Evolutionary conservation across 2,329 filamentous ascomycete species (phyloP), one percentile per base, ranked within the genome.

Genomic region (Neopestalotiopsis sp.): DNA sequence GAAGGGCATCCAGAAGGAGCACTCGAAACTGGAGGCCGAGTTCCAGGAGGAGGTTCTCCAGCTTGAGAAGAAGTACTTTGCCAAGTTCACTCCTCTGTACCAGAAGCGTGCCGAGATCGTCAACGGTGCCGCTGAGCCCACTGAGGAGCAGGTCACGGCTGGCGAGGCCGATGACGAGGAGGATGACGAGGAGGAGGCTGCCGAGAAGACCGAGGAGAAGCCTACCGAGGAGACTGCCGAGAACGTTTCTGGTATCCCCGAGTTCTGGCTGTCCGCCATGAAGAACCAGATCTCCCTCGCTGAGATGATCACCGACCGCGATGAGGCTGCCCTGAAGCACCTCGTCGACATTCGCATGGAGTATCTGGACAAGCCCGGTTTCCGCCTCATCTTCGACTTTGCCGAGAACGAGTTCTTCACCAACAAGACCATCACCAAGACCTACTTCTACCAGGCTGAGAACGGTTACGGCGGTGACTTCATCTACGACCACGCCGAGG

Each of bases 241-340:
- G 71, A 81, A 85, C 68, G 83, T 92, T 73, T 87, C 90, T 77
- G 96, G 96, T 82, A 98, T 99, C 72, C 96, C 96, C 72, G 96
- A 99, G 84, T 99, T 99, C 89, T 99, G 96, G 96, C 88, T 99
- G 65, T 98, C 95, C 71, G 95, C 97, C 75, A 98, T 99, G 95
- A 99, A 99, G 89, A 99, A 99, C 87, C 95, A 98, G 82, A 90
- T 96, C 77, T 97, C 95, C 38, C 91, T 99, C 68, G 94, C 95
- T 68, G 97, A 99, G 84, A 97, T 98, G 90, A 98, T 99, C 81
- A 99, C 96, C 77, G 96, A 98, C 77, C 93, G 94, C 73, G 96
- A 99, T 80, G 96, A 99, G 89, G 91, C 90, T 74, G 96, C 95
- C 66, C 91, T 99, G 69, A 97, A 97, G 85, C 88, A 92, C 79